phyloP scores from a whole-genome alignment of 2,329 filamentous ascomycete species.

The Gaeumannomyces tritici region DNA sequence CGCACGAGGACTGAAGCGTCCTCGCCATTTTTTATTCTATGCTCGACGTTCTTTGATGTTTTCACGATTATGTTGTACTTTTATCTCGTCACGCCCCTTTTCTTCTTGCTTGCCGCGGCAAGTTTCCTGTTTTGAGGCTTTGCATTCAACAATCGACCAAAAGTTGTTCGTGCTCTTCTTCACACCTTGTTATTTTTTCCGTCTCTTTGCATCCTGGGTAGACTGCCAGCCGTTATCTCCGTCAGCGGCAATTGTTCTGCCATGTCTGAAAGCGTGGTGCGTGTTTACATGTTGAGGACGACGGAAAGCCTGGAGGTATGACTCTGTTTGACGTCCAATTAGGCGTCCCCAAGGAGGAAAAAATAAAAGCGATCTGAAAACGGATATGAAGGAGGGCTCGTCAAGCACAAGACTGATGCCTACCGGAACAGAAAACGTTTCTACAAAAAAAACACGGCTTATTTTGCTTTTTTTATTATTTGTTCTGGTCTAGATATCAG shows the following conservation, averaged over 20 bases:
- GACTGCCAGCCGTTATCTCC: not conserved
- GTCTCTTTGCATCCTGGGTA: not conserved
- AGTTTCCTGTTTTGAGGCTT: not conserved
- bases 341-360: not conserved
- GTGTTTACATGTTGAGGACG: not conserved
- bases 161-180: not conserved
- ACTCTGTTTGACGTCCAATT: not conserved
- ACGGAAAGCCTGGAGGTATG: not conserved
- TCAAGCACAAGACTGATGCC: not conserved
- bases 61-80: not conserved
- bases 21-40: not conserved
- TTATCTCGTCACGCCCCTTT: not conserved
- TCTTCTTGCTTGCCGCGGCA: not conserved
- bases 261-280: not conserved
- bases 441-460: not conserved
- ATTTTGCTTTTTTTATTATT: not conserved
- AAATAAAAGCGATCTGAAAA: not conserved
- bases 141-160: not conserved
- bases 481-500: not conserved
- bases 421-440: not conserved
- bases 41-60: not conserved
- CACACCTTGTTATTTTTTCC: not conserved
- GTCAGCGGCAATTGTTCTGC: not conserved
- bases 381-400: not conserved
- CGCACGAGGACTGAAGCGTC: slow-evolving; percentile 67